phyloP scores from a whole-genome alignment of 371 early-diverging fungal genomes.

The Mucor mucedo region DNA sequence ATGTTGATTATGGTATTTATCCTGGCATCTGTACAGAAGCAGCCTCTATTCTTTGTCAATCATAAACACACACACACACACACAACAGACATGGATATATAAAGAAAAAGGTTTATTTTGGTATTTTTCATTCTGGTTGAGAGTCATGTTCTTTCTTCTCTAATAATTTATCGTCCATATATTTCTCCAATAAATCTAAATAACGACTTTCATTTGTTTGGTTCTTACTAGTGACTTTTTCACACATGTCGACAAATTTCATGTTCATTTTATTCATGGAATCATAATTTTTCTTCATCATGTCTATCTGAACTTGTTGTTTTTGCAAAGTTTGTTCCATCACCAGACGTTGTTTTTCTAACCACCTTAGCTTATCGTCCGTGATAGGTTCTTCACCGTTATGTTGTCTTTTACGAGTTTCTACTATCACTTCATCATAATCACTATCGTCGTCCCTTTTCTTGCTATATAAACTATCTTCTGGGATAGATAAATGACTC shows the following conservation, averaged over 20 bases:
- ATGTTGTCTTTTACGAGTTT: neutral
- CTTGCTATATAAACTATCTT: neutral
- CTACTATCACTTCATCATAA: neutral
- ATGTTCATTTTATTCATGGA: conserved; percentile 11
- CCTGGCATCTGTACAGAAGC: conserved; percentile 21
- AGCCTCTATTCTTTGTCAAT: conserved; percentile 18
- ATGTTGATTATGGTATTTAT: conserved; percentile 20
- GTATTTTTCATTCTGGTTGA: neutral
- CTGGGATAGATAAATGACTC: conserved; percentile 12
- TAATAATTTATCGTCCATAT: neutral
- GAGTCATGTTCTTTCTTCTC: neutral
- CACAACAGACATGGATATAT: neutral
- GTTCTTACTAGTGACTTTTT: neutral
- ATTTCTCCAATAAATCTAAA: conserved; percentile 12
- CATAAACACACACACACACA: neutral
- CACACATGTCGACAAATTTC: conserved; percentile 12
- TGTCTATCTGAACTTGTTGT: conserved; percentile 12
- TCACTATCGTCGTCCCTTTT: neutral
- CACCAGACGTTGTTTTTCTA: neutral
- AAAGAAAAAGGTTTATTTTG: neutral
- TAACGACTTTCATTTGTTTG: conserved; percentile 12
- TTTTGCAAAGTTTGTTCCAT: conserved; percentile 10
- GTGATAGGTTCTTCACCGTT: neutral
- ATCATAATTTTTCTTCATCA: conserved; percentile 4
- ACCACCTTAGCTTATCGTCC: neutral